Conservation (phyloP, 148 eudicot genomes). For the Vaccinium corymbosum region DNA sequence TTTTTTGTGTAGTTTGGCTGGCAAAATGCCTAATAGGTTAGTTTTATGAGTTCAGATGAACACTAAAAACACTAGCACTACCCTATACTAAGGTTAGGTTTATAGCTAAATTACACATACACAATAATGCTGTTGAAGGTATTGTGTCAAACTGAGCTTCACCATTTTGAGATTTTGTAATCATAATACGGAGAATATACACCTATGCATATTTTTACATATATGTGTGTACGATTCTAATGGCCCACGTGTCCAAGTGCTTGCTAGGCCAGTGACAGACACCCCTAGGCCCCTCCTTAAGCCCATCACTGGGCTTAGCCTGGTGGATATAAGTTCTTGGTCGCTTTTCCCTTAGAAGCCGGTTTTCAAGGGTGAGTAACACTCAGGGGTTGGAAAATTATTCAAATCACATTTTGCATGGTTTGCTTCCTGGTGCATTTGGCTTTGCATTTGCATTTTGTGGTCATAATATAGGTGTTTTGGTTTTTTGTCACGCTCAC, state of each 20-base stretch:
- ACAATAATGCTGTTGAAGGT: not conserved
- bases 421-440: not conserved
- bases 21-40: not conserved
- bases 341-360: not conserved
- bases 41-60: not conserved
- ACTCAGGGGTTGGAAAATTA: not conserved
- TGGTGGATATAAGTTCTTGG: not conserved
- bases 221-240: not conserved
- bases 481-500: not conserved
- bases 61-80: not conserved
- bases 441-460: not conserved
- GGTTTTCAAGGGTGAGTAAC: not conserved
- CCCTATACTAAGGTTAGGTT: not conserved
- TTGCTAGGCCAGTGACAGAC: not conserved
- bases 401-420: not conserved
- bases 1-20: not conserved
- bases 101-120: not conserved
- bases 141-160: not conserved
- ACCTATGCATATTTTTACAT: not conserved
- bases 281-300: no score
- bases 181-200: not conserved
- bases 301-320: not conserved
- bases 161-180: not conserved
- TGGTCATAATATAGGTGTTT: not conserved
- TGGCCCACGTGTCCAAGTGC: not conserved